A percentile compares a stretch with the other conserved stretches of the same genome.
Conservation (phyloP, 495 filamentous ascomycete species). For the Halenospora varia region DNA sequence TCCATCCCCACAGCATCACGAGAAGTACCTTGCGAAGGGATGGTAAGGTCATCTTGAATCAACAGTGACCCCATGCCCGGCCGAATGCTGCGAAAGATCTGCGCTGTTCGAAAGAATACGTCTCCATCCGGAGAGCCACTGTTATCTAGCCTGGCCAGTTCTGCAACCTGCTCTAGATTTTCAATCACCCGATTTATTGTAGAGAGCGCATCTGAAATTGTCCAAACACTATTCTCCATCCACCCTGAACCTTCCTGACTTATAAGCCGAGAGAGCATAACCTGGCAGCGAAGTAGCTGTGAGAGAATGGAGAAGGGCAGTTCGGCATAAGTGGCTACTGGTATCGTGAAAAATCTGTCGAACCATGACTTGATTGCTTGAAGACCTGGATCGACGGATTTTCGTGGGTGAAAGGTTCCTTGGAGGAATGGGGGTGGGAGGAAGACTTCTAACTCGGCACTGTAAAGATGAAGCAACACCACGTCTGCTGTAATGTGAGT, state of each 20-base stretch:
- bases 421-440: not conserved
- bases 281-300: not conserved
- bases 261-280: not conserved
- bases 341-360: not conserved
- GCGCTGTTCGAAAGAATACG: too few relatives aligned
- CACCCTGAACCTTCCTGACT: not conserved
- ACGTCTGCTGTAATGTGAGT: not conserved
- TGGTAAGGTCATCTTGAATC: too few relatives aligned
- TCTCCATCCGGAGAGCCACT: too few relatives aligned
- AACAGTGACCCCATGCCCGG: too few relatives aligned
- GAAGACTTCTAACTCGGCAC: not conserved
- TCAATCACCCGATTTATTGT: not conserved
- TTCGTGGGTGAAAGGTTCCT: not conserved
- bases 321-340: too few relatives aligned
- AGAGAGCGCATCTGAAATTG: not conserved
- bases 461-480: not conserved
- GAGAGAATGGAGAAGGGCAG: not conserved
- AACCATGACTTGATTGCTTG: not conserved
- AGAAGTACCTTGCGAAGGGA: too few relatives aligned
- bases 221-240: not conserved
- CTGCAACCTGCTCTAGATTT: not conserved
- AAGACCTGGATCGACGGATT: not conserved
- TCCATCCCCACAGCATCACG: too few relatives aligned
- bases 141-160: not conserved
- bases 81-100: too few relatives aligned